Percentiles rank a stretch among this genome's conserved stretches.
Evolutionary conservation across 345 rosid genomes (phyloP).

Genomic region (Syzygium grande): DNA sequence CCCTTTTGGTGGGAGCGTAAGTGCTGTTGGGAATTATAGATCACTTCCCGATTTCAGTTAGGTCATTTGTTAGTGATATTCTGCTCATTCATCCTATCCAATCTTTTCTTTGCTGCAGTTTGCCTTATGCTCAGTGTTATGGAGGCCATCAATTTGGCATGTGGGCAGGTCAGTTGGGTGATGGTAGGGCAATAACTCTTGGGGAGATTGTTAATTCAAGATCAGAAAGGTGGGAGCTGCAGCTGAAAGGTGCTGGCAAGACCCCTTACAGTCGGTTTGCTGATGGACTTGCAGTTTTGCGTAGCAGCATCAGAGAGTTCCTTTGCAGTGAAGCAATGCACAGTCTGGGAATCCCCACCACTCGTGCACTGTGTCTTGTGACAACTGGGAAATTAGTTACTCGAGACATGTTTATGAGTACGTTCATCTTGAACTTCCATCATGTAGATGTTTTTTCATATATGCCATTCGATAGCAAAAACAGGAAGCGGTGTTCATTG

Average conservation of each 20-base stretch:
- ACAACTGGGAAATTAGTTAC: constrained; percentile 86
- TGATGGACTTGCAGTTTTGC: constrained; percentile 95
- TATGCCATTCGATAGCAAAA: neutral
- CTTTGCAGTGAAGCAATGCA: constrained; percentile 96
- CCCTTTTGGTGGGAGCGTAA: constrained; percentile 68
- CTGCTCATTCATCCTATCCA: neutral
- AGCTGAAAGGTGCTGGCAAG: constrained; percentile 94
- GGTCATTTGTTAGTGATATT: neutral
- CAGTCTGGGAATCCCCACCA: constrained; percentile 88
- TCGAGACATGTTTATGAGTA: constrained; percentile 99
- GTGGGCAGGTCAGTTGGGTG: constrained; percentile 99
- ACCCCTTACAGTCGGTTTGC: constrained; percentile 98
- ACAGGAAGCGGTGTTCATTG: neutral
- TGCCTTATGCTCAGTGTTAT: constrained; percentile 89
- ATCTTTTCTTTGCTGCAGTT: constrained; percentile 21
- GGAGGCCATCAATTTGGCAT: constrained; percentile 98
- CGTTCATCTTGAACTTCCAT: constrained; percentile 12
- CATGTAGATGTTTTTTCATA: neutral
- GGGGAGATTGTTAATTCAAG: constrained; percentile 83
- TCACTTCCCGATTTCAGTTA: neutral
- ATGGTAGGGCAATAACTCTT: constrained; percentile 92
- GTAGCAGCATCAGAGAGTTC: constrained; percentile 93
- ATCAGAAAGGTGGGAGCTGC: constrained; percentile 92
- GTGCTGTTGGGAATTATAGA: constrained; percentile 14
- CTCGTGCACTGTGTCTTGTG: constrained; percentile 91